Percentiles rank a stretch among this genome's conserved stretches.
Conservation (phyloP, 148 eudicot genomes). For the Dysphania ambrosioides region DNA sequence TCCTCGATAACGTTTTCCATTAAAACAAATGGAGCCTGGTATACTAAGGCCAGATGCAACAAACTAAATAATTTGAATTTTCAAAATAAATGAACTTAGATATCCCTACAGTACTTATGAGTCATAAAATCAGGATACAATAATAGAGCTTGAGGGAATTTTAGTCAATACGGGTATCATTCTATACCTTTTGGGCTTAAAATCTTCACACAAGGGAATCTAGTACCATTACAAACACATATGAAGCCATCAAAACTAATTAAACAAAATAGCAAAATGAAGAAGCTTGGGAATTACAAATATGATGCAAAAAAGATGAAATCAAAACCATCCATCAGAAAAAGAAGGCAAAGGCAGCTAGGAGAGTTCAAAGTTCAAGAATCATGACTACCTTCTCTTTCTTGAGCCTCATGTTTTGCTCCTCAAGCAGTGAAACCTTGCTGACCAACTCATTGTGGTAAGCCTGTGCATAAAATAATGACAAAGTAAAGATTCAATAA, state of each 20-base stretch:
- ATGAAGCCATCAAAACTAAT: neutral
- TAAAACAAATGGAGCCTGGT: too few relatives aligned
- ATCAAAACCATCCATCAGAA: conserved; percentile 8
- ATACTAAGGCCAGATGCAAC: neutral
- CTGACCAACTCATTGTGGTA: conserved; percentile 73
- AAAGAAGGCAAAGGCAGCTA: neutral
- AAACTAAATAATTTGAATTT: neutral
- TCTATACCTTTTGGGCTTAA: neutral
- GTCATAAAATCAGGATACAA: too few relatives aligned
- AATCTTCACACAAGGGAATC: neutral
- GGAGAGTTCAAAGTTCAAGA: neutral
- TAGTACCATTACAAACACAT: neutral
- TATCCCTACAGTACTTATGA: neutral
- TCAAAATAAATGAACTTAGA: neutral
- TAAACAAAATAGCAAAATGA: neutral
- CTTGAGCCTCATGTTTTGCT: conserved; percentile 62
- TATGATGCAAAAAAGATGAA: neutral
- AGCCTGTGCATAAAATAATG: conserved; percentile 44
- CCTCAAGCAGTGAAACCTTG: conserved; percentile 73
- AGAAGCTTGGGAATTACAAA: neutral
- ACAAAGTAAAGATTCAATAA: neutral
- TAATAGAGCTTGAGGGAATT: neutral
- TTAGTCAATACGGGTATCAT: neutral
- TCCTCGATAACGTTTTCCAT: too few relatives aligned
- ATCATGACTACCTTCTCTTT: conserved; percentile 58